Evolutionary conservation across 1,139 yeast species (phyloP), one percentile per base, ranked within the genome.

Genomic region (Taiozyma sp.): DNA sequence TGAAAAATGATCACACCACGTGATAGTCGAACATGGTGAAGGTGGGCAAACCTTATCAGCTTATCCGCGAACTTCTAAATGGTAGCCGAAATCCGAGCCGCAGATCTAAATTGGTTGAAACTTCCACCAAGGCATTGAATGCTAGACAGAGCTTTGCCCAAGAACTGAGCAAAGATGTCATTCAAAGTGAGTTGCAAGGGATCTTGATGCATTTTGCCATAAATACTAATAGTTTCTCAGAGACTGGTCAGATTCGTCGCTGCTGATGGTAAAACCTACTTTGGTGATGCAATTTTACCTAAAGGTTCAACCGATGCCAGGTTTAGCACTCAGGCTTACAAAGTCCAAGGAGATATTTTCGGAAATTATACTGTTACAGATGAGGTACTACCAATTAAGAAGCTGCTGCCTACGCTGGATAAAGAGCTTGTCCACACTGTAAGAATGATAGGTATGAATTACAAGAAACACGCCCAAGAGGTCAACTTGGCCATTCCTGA

Each of bases 331-430:
- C 55, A 62, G 42, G 80, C 80, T 9, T 58, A 61, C 46, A 64
- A 69, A 44, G 70, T 76, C 49, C 51, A 60, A 24, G 82, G 82
- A 29, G 76, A 76, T 56, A 65, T 78, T 27, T 73, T 76, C 51
- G 29, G 23, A 1, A 57, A 61, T 6, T 69, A 73, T 56, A 57
- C 55, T 19, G 70, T 75, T 27, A 76, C 79, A 16, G 65, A 67
- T 23, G 69, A 70, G 40, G 60, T 66, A 13, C 50, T 69, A 46
- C 65, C 65, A 4, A 66, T 76, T 16, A 57, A 60, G 42, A 56
- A 62, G 50, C 64, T 76, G 39, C 61, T 76, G 45, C 64, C 75
- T 6, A 81, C 81, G 13, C 55, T 76, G 24, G 63, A 70, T 7
- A 57, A 55, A n/a, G 59, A 57, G 4, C 70, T 70, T 46, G 65